A percentile compares a stretch with the other conserved stretches of the same genome.
Evolutionary conservation across 1,284 basidiomycete genomes (phyloP).

Genomic region (Mycocalia duriaeana): DNA sequence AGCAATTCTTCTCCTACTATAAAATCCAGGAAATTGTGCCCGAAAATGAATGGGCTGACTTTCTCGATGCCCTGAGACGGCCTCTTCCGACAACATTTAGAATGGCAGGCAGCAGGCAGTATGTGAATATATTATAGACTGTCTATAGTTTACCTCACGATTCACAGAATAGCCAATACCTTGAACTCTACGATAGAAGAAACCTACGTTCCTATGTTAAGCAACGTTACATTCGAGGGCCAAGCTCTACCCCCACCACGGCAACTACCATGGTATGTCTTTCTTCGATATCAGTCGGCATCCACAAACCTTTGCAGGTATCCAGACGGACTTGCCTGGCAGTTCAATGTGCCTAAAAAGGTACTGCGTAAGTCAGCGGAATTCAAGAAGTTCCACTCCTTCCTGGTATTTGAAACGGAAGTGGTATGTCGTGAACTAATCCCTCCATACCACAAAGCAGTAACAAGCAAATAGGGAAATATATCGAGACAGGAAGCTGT

Average conservation of each 20-base stretch:
- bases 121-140: conserved; percentile 25
- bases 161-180: conserved; percentile 60
- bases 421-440: conserved; percentile 54
- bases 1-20: conserved; percentile 75
- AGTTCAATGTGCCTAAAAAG: conserved; percentile 89
- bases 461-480: conserved; percentile 66
- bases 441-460: background rate
- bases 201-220: conserved; percentile 76
- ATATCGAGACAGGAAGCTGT: conserved; percentile 97
- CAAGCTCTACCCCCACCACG: conserved; percentile 75
- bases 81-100: conserved; percentile 94
- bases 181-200: conserved; percentile 73
- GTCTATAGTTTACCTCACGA: background rate
- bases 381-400: conserved; percentile 95
- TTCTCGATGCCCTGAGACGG: conserved; percentile 64
- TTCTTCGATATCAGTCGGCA: background rate
- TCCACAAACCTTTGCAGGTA: conserved; percentile 55
- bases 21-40: conserved; percentile 66
- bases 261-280: conserved; percentile 75
- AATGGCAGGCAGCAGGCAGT: conserved; percentile 86
- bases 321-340: conserved; percentile 92
- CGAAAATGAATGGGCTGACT: conserved; percentile 75
- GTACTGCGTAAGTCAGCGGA: conserved; percentile 88
- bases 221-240: conserved; percentile 75
- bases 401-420: conserved; percentile 97